Base-by-base conservation (phyloP, 208 protist species). In the Tritrichomonas foetus region DNA sequence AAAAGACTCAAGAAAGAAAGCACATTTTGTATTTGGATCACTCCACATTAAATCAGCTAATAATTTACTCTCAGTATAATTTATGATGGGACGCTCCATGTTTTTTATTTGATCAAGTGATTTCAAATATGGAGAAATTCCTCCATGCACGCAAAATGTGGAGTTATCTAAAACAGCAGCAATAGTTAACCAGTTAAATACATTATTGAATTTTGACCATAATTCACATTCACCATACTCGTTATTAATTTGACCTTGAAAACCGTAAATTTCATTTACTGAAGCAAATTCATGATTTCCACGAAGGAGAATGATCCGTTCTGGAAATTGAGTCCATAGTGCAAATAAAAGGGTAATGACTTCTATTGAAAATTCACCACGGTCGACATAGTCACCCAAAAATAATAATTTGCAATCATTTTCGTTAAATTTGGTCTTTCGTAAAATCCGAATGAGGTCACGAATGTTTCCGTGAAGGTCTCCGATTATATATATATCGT, bases 381-480 rank as follows among this genome's bases (percentile, higher is more conserved):
- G n/a, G n/a, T n/a, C n/a, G n/a, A n/a, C n/a, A 44, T 16, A 30
- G 11, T 39, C 69, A 27, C 47, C 69, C 47, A 47, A 47, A 47
- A 78, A 78, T 13, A 78, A 20, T 47, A 36, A n/a, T 72, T 27
- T 72, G 13, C 20, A 72, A 33, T n/a, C 39, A n/a, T n/a, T n/a
- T n/a, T n/a, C n/a, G n/a, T n/a, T n/a, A n/a, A n/a, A n/a, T n/a
- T n/a, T n/a, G n/a, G 69, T 93, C 11, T 93, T 94, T n/a, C 72
- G 16, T 33, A 95, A 94, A 53, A 95, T n/a, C 64, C 75, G 20
- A 30, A 94, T 57, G 49, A 95, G 49, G 39, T 95, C 95, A 82
- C 94, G 95, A 47, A 93, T 94, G 50, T 95, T 93, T 30, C 95
- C 95, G 66, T 95, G 95, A 33, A 95, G 53, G 74, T 95, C 95